phyloP scores from a whole-genome alignment of 768 basidiomycete genomes.

The Rhizopogon vulgaris region DNA sequence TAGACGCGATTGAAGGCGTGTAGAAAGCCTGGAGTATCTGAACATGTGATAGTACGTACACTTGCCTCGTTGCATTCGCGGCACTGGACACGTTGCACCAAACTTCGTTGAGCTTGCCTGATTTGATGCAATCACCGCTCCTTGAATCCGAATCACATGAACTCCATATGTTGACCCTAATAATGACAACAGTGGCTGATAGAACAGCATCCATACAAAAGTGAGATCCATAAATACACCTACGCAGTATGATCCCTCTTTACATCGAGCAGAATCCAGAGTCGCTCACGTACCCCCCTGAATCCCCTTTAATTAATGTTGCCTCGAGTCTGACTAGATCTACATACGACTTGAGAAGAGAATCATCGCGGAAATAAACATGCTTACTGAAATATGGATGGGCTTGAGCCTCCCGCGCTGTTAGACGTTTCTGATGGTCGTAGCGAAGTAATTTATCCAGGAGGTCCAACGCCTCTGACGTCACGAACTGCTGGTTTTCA shows the following conservation, averaged over 20 bases:
- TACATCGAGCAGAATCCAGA: constrained; percentile 43
- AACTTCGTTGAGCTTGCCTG: constrained; percentile 4
- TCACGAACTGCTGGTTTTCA: constrained; percentile 53
- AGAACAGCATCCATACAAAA: constrained; percentile 5
- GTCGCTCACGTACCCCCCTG: constrained; percentile 39
- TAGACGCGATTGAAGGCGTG: constrained; percentile 17
- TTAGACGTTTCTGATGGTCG: constrained; percentile 64
- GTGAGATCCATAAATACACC: constrained; percentile 5
- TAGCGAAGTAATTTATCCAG: constrained; percentile 62
- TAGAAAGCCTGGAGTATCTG: constrained; percentile 13
- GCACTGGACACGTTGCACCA: constrained; percentile 23
- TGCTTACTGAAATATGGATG: constrained; percentile 59
- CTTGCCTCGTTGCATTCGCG: constrained; percentile 21
- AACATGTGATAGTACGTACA: constrained; percentile 21
- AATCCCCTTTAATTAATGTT: constrained; percentile 33
- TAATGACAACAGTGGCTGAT: constrained; percentile 10
- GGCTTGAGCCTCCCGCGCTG: constrained; percentile 59
- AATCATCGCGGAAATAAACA: constrained; percentile 14
- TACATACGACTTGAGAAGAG: constrained; percentile 22
- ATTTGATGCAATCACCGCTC: constrained; percentile 11
- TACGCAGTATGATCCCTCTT: constrained; percentile 1
- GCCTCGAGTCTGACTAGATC: constrained; percentile 46
- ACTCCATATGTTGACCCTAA: constrained; percentile 8
- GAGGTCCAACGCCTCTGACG: constrained; percentile 59
- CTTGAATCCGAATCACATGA: constrained; percentile 3